Evolutionary conservation across 345 rosid genomes (phyloP).

Genomic region (Lagerstroemia speciosa): DNA sequence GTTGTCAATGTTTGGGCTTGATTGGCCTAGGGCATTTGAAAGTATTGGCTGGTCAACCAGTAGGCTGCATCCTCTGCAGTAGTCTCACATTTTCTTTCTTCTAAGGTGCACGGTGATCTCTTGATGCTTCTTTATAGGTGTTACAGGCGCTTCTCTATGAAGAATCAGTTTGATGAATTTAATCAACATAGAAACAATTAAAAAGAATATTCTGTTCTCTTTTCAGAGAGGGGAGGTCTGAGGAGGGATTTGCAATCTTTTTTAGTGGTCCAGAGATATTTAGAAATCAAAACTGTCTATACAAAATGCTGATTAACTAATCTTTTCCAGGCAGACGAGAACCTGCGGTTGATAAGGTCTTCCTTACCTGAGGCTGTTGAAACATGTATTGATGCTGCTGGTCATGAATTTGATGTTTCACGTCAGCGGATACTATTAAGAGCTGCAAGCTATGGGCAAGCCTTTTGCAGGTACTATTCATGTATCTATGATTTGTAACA

Average conservation of each 20-base stretch:
- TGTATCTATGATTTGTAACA: neutral
- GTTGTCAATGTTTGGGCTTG: neutral
- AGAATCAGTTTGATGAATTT: neutral
- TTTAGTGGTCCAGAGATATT: neutral
- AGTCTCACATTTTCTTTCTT: neutral
- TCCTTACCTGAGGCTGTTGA: conserved; percentile 95
- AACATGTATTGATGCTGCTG: conserved; percentile 89
- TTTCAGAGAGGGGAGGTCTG: neutral
- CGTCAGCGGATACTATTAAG: conserved; percentile 77
- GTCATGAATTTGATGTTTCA: conserved; percentile 77
- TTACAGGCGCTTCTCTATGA: neutral
- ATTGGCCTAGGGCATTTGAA: neutral
- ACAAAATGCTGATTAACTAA: conserved; percentile 5
- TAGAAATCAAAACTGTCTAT: neutral
- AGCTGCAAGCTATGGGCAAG: conserved; percentile 99
- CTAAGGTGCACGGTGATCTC: no score
- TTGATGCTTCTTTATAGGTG: no score
- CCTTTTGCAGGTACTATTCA: conserved; percentile 75
- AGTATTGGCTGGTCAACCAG: no score
- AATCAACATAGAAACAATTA: no score
- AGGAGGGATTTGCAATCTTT: neutral
- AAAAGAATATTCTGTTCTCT: neutral
- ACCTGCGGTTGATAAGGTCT: conserved; percentile 72
- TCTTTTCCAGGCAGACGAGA: conserved; percentile 83
- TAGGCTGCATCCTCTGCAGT: neutral